These are phyloP conservation scores for Hamamelis virginiana DNA, from an alignment of 164 flowering plant species.

Conservation along the genomic window DNA sequence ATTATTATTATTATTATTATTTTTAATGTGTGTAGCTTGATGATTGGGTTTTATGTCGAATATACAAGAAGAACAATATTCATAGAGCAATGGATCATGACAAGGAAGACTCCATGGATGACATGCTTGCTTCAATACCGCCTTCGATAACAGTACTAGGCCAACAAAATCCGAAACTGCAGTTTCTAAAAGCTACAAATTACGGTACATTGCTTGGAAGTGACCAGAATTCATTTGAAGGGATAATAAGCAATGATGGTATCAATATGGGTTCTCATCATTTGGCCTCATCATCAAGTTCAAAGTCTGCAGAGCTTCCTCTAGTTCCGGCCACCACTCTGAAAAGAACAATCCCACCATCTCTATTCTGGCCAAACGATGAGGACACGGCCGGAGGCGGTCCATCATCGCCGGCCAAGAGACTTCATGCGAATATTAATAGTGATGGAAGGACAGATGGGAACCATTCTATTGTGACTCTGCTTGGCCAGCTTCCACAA, in stretches of 20 bases:
- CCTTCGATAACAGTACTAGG: conserved; percentile 23
- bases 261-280: conserved; percentile 15
- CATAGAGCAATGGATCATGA: conserved; percentile 55
- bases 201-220: conserved; percentile 23
- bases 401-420: conserved; percentile 18
- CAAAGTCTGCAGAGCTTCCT: too few relatives aligned
- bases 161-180: conserved; percentile 15
- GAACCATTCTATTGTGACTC: conserved; percentile 27
- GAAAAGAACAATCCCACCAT: conserved; percentile 27
- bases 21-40: too few relatives aligned
- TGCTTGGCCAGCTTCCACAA: conserved; percentile 46
- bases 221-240: conserved; percentile 41
- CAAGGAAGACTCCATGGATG: conserved; percentile 57
- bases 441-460: conserved; percentile 17
- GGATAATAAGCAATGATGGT: conserved; percentile 27
- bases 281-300: too few relatives aligned
- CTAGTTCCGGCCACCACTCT: too few relatives aligned
- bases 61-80: conserved; percentile 82
- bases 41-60: conserved; percentile 95
- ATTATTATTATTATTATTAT: too few relatives aligned
- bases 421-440: conserved; percentile 18
- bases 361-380: conserved; percentile 33
- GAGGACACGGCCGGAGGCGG: neutral
- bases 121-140: conserved; percentile 38
- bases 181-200: conserved; percentile 8